Evolutionary conservation across 495 filamentous ascomycete genomes (phyloP), one percentile per base, ranked within the genome.

Genomic region (Neurospora hispaniola): DNA sequence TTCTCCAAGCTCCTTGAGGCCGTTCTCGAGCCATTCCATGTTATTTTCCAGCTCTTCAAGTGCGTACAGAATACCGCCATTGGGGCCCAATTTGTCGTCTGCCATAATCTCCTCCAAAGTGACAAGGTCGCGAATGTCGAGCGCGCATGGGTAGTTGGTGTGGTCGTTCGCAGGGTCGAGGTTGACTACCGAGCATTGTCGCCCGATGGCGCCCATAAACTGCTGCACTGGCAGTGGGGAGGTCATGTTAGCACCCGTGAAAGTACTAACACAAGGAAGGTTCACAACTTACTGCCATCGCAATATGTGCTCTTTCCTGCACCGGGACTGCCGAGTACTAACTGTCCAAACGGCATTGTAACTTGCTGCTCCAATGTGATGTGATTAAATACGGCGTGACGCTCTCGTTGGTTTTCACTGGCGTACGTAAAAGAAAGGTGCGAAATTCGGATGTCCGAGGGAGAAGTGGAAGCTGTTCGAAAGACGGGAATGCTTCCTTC

Each of bases 221-320:
- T 99, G 96, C 76, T 97, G 93, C 93, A 99, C 86, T 88, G 35
- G 35, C 46, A 71, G 59, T 16, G 48, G 42, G 70, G 9, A 59
- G 27, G 46, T 11, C 0, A 27, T 9, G 71, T 77, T 69, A 73
- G 77, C 71, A 10, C 40, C 23, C 0, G 2, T 31, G 42, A n/a
- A 69, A 23, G 16, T 46, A 20, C 16, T n/a, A 2, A 0, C 12
- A n/a, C 54, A 72, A 27, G 31, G 69, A 27, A 40, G 44, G 18
- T 23, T 12, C 42, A 39, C 35, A 73, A 81, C 87, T 73, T 81
- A 89, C 87, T 97, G 75, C 96, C 96, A 88, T 97, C 92, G 86
- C 94, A 97, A 81, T 96, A 97, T 7, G 96, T 99, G 66, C 94
- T 97, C 83, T 99, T 99, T 20, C 96, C 96, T 35, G 94, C 89